phyloP scores from a whole-genome alignment of 176 grass and related monocot genomes.

The Juncus inflexus region DNA sequence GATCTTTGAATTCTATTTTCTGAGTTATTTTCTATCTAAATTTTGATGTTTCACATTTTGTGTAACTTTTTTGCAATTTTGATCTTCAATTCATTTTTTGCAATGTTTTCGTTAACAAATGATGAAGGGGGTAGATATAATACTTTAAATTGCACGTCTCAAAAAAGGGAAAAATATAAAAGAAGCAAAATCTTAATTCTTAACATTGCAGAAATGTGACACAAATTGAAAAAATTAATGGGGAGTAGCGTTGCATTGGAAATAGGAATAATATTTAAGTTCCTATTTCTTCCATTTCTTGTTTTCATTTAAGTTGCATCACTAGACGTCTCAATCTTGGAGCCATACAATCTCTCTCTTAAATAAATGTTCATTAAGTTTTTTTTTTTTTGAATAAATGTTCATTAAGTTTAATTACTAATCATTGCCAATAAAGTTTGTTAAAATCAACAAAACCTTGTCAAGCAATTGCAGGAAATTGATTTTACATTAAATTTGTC shows the following conservation, averaged over 20 bases:
- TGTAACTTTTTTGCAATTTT: too few relatives aligned
- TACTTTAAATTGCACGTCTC: too few relatives aligned
- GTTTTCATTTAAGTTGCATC: too few relatives aligned
- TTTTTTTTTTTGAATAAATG: neutral
- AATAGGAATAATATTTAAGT: neutral
- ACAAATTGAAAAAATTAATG: too few relatives aligned
- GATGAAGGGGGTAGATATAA: too few relatives aligned
- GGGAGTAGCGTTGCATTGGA: neutral
- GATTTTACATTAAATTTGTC: neutral
- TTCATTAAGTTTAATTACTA: neutral
- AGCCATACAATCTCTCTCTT: neutral
- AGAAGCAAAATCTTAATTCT: neutral
- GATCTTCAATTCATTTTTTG: too few relatives aligned
- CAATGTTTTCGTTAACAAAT: too few relatives aligned
- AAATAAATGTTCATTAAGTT: neutral
- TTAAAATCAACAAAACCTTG: neutral
- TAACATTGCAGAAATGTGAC: neutral
- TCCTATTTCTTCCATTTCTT: neutral
- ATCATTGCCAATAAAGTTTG: neutral
- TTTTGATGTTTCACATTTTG: neutral
- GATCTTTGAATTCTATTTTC: neutral
- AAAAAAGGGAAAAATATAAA: too few relatives aligned
- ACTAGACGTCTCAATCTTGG: neutral
- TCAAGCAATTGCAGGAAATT: neutral
- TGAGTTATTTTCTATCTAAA: neutral